A percentile compares a stretch with the other conserved stretches of the same genome.
These are phyloP conservation scores for Globisporangium barbulae DNA, from an alignment of 352 stramenopile genomes.

Conservation along the genomic window DNA sequence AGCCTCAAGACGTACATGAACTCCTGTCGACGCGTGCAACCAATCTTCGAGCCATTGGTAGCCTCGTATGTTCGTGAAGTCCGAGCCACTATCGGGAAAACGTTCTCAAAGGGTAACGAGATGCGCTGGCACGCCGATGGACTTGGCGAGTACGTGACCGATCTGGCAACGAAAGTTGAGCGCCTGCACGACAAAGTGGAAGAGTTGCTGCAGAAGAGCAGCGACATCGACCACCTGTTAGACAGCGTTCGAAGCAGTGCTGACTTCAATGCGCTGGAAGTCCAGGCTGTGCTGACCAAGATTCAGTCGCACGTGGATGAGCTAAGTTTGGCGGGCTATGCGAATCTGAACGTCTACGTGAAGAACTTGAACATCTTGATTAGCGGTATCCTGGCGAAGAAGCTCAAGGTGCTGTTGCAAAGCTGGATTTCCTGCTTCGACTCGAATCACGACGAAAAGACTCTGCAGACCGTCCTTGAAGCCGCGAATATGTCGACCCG, in stretches of 20 bases:
- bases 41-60: constrained; percentile 78
- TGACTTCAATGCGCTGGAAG: constrained; percentile 51
- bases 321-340: constrained; percentile 93
- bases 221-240: constrained; percentile 92
- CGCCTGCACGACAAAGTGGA: constrained; percentile 98
- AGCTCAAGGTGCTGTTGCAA: constrained; percentile 61
- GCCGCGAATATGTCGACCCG: constrained; percentile 41
- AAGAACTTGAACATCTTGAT: constrained; percentile 90
- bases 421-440: constrained; percentile 74
- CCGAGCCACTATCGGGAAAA: constrained; percentile 84
- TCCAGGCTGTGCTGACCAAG: constrained; percentile 69
- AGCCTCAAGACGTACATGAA: constrained; percentile 94
- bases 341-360: constrained; percentile 91
- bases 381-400: constrained; percentile 75
- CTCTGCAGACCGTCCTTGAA: constrained; percentile 39
- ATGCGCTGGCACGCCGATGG: constrained; percentile 88
- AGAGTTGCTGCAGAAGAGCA: constrained; percentile 92
- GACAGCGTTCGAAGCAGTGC: constrained; percentile 54
- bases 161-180: constrained; percentile 92
- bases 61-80: constrained; percentile 79
- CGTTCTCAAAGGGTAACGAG: constrained; percentile 86
- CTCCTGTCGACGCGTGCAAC: constrained; percentile 73
- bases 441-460: constrained; percentile 57
- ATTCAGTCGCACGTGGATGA: constrained; percentile 94
- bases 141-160: constrained; percentile 83